phyloP scores from a whole-genome alignment of 257 asterid species.

The Handroanthus guayacan region DNA sequence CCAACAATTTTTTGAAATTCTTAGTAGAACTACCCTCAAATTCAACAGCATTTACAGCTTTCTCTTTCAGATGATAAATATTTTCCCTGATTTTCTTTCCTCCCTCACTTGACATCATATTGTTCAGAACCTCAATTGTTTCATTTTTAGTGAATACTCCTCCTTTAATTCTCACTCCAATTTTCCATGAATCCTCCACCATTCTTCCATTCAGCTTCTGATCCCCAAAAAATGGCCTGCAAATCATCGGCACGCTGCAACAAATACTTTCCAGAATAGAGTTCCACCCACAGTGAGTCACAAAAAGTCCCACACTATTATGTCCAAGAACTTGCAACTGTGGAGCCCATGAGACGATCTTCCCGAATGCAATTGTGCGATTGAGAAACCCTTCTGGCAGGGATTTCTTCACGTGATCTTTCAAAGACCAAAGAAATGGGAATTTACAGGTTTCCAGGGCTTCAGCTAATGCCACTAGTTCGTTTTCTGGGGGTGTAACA shows the following conservation, averaged over 20 bases:
- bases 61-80: slow-evolving; percentile 40
- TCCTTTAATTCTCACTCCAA: too few relatives aligned
- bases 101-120: slow-evolving; percentile 32
- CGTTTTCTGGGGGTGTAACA: slow-evolving; percentile 52
- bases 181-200: too few relatives aligned
- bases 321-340: slow-evolving; percentile 56
- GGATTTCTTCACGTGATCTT: slow-evolving; percentile 5
- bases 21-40: slow-evolving; percentile 52
- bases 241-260: too few relatives aligned
- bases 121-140: slow-evolving; percentile 40
- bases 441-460: slow-evolving; percentile 54
- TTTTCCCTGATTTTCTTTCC: slow-evolving; percentile 47
- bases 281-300: slow-evolving; percentile 85
- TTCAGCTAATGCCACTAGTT: slow-evolving; percentile 57
- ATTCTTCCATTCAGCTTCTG: too few relatives aligned
- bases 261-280: too few relatives aligned
- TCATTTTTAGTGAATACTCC: slow-evolving; percentile 38
- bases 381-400: slow-evolving; percentile 48
- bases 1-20: slow-evolving; percentile 51
- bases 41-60: slow-evolving; percentile 49
- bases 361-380: slow-evolving; percentile 51
- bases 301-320: slow-evolving; percentile 51
- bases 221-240: too few relatives aligned
- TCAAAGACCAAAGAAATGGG: slow-evolving; percentile 77
- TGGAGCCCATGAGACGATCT: slow-evolving; percentile 75